These are phyloP conservation scores for Stemphylium vesicarium DNA, from an alignment of 2,329 filamentous ascomycete species.

Conservation along the genomic window DNA sequence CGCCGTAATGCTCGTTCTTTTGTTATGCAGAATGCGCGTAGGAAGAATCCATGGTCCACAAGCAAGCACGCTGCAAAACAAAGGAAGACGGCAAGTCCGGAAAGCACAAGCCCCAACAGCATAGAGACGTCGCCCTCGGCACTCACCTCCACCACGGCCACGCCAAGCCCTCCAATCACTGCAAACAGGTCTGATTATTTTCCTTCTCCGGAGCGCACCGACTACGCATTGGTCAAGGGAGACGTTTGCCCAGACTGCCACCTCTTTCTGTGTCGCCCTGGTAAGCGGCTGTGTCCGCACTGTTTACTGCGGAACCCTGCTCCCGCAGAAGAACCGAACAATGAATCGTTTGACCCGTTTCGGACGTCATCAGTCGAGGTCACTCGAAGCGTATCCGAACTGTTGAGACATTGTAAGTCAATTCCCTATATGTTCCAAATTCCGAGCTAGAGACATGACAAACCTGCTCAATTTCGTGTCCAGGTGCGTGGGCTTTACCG, in stretches of 20 bases:
- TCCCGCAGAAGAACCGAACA: slow-evolving; percentile 32
- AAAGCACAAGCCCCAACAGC: slow-evolving; percentile 37
- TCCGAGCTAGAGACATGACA: slow-evolving; percentile 13
- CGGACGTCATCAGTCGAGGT: slow-evolving; percentile 36
- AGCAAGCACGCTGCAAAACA: slow-evolving; percentile 47
- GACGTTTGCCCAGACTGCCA: slow-evolving; percentile 40
- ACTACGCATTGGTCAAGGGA: slow-evolving; percentile 24
- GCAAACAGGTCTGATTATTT: slow-evolving; percentile 27
- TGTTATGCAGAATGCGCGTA: slow-evolving; percentile 49
- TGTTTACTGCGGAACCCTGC: slow-evolving; percentile 32
- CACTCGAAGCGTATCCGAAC: slow-evolving; percentile 34
- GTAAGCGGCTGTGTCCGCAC: slow-evolving; percentile 38
- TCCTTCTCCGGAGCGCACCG: slow-evolving; percentile 20
- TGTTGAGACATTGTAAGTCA: slow-evolving; percentile 48
- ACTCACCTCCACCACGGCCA: slow-evolving; percentile 38
- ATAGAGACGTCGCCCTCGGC: slow-evolving; percentile 37
- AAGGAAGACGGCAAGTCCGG: slow-evolving; percentile 28
- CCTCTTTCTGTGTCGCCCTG: slow-evolving; percentile 36
- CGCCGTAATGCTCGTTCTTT: slow-evolving; percentile 50
- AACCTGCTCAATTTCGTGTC: slow-evolving; percentile 1
- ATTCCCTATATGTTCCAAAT: slow-evolving; percentile 20
- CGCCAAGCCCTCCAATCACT: slow-evolving; percentile 38
- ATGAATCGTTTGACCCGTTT: slow-evolving; percentile 44
- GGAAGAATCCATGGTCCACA: slow-evolving; percentile 49
- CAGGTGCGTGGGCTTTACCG: not conserved